Evolutionary conservation across 768 basidiomycete species (phyloP), one percentile per base, ranked within the genome.

Genomic region (Leccinum imitatum): DNA sequence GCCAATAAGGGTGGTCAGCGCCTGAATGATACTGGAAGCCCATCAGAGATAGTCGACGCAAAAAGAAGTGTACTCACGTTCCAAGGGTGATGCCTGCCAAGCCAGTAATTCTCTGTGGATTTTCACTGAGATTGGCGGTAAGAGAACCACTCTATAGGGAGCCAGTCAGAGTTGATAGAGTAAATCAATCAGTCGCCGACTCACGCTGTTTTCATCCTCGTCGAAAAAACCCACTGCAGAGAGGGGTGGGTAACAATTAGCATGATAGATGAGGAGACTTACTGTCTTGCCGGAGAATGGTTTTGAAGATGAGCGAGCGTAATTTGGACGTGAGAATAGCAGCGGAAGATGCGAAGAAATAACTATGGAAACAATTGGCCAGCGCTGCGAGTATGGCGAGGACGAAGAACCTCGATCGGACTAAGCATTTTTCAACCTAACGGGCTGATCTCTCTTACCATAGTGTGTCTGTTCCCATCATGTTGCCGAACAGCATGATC

Each of bases 251-350:
- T 51, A 13, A 9, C 30, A 55, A 39, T 4, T 6, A 50, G 41
- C 41, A n/a, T 41, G 41, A 10, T 41, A n/a, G 1, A 41, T n/a
- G 2, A 15, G 53, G 3, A 35, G 9, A 50, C 83, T 75, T 67
- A 85, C 90, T 87, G 69, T 97, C 96, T 78, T 96, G 94, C 54
- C 91, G 81, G 13, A 98, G 77, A 58, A 95, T 89, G 6, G 95
- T 84, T 50, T 76, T 80, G 83, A 98, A 97, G 61, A 80, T 83
- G 50, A 89, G 69, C 2, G 80, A 79, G 31, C 96, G 86, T 47
- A 98, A 71, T 61, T 85, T 87, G 35, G 82, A 76, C 1, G 89
- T 88, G 58, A 98, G 75, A 8, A 75, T 76, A 10, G 91, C 85
- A 37, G 93, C 91, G 4, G 91, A 78, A 2, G 78, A 72, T 10